Evolutionary conservation across 192 early-diverging fungal species (phyloP), one percentile per base, ranked within the genome.

Genomic region (Allomyces javanicus): DNA sequence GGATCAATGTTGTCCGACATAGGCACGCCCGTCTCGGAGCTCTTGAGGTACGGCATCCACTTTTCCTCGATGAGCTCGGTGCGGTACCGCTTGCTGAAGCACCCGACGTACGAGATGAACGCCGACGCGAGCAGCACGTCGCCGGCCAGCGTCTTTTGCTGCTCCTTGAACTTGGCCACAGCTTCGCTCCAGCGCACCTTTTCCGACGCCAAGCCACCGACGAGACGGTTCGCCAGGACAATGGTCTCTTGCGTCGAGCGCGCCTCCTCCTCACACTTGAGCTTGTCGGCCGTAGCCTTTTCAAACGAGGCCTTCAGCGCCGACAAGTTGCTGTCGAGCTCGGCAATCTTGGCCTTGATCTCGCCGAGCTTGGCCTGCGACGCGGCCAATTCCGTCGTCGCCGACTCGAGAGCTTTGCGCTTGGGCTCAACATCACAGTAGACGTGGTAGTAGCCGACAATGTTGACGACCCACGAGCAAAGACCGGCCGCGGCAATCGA

Each of bases 131-230:
- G 75, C 25, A 99, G 72, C 19, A 94, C 90, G 70, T 99, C 97
- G 67, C 97, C 97, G 27, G 96, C 91, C 62, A 98, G 89, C 14
- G 97, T 99, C 6, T 86, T 89, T 93, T 98, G 97, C 76, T 97
- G 93, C 24, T 78, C 84, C 65, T 87, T 90, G 71, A 99, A 97
- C 14, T 92, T 84, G 63, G 88, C 85, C 68, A 91, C 92, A n/a
- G 90, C 85, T 9, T 76, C 72, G 69, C 87, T 86, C 97, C 97
- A 99, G 71, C 97, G 87, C 62, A 80, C 84, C 55, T 86, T 89
- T 79, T 99, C 97, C n/a, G 92, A 91, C 17, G 87, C 87, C 40
- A 99, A 81, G 63, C 92, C 92, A 66, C 78, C 81, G 11, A 99
- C 80, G 69, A 99, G 77, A 3, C 77, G 83, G 67, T 93, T 67